Conservation (phyloP, 805 yeast species). For the Candida xiaguanensis region DNA sequence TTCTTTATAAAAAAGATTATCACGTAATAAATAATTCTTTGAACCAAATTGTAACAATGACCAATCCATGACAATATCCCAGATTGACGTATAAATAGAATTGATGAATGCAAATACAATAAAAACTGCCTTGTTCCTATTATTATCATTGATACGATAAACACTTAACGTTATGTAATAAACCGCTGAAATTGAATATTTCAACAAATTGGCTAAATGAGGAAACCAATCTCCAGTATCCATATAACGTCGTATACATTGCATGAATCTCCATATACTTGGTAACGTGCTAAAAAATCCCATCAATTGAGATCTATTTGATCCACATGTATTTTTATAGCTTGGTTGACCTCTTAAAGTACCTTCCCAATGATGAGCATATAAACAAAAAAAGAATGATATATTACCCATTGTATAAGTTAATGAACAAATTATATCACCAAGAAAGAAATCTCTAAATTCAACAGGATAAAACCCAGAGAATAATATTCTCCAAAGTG, state of each 20-base stretch:
- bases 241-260: slow-evolving; percentile 84
- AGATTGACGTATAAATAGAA: slow-evolving; percentile 61
- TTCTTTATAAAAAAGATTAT: slow-evolving; percentile 60
- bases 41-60: slow-evolving; percentile 71
- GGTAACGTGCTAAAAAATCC: slow-evolving; percentile 87
- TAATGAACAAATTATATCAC: slow-evolving; percentile 85
- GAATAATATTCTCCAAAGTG: slow-evolving; percentile 66
- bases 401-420: slow-evolving; percentile 85
- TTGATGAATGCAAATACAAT: slow-evolving; percentile 73
- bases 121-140: slow-evolving; percentile 50
- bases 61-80: slow-evolving; percentile 98
- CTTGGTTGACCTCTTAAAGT: slow-evolving; percentile 36
- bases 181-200: slow-evolving; percentile 63
- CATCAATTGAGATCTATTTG: slow-evolving; percentile 67
- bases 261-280: slow-evolving; percentile 84
- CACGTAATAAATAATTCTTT: slow-evolving; percentile 57
- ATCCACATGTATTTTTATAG: slow-evolving; percentile 58
- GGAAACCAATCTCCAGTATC: slow-evolving; percentile 97
- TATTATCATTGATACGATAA: slow-evolving; percentile 59
- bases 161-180: slow-evolving; percentile 73
- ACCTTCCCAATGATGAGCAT: slow-evolving; percentile 67
- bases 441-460: slow-evolving; percentile 88
- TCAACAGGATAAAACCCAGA: slow-evolving; percentile 94
- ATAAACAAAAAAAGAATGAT: slow-evolving; percentile 82
- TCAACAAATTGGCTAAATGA: slow-evolving; percentile 83